Evolutionary conservation across 495 filamentous ascomycete species (phyloP).

Genomic region (Thermothielavioides terrestris): DNA sequence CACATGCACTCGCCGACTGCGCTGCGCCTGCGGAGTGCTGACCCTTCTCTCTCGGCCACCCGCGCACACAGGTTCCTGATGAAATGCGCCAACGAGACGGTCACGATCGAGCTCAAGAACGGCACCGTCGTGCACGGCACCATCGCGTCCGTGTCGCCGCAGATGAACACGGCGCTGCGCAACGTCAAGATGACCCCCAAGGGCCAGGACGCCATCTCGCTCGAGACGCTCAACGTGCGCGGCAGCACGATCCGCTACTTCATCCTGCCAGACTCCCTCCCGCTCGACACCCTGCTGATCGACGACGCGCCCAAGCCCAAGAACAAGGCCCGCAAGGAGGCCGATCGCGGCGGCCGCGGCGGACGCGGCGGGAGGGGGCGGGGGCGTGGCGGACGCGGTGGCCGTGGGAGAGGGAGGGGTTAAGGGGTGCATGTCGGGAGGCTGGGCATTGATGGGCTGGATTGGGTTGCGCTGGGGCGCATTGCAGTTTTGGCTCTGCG

Average conservation of each 20-base stretch:
- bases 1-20: too few relatives aligned
- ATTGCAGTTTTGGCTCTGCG: neutral
- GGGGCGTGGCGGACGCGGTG: neutral
- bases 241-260: constrained; percentile 16
- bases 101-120: constrained; percentile 96
- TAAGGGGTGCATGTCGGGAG: neutral
- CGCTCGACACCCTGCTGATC: constrained; percentile 86
- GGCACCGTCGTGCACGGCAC: constrained; percentile 94
- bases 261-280: constrained; percentile 84
- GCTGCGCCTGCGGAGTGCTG: too few relatives aligned
- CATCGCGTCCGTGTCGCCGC: constrained; percentile 85
- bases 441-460: neutral
- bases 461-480: neutral
- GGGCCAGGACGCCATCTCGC: constrained; percentile 71
- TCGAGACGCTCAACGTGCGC: constrained; percentile 87
- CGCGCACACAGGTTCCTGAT: constrained; percentile 69
- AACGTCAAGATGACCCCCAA: constrained; percentile 91
- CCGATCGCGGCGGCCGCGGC: constrained; percentile 51
- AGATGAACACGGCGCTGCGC: constrained; percentile 93
- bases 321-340: constrained; percentile 97
- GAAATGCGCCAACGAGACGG: constrained; percentile 97
- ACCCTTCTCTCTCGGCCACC: constrained; percentile 15
- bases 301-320: constrained; percentile 97
- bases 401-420: neutral
- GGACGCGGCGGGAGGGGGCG: constrained; percentile 34